Base-by-base conservation (phyloP, 257 asterid species). In the Penstemon davidsonii region DNA sequence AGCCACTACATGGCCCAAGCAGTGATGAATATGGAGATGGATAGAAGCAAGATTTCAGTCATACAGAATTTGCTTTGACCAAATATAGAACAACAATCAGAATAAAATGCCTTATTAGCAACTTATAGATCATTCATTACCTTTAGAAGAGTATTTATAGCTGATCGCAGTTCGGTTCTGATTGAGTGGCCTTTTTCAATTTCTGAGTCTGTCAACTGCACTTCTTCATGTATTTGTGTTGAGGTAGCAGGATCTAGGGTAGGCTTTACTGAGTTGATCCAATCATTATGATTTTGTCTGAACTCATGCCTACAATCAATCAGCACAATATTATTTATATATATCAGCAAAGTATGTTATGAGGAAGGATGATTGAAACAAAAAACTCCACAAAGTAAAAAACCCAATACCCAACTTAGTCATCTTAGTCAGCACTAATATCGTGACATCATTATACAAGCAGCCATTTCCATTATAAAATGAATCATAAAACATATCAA, bases 251-350 rank as follows among this genome's bases (percentile, higher is more conserved):
- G 95, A 80, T 84, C 95, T 59, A 88, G 54, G 37, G 75, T 70
- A 56, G 96, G 96, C 70, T 83, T 94, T 67, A 61, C 90, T 1
- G 87, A 67, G 71, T 86, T 60, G 41, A 94, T 83, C 99, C 99
- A 94, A 67, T 89, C 96, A 37, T 65, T 59, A 68, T 94, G 96
- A 76, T 82, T 80, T 78, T 80, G 84, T 50, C 82, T 83, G 88
- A 94, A 94, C 73, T 94, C 98, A 38, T 86, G 83, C 72, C 99
- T 94, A 85, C 69, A 82, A 41, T 60, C 13, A 72, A 72, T 68
- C 19, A 42, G 39, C 57, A 72, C 56, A 64, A 25, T 65, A 53
- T 60, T 13, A 52, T 13, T 45, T 51, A 25, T 37, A 25, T 25
- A 25, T 25, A 25, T 60, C 59, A 53, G 36, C 11, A 25, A 64